Evolutionary conservation across 768 basidiomycete genomes (phyloP).

Genomic region (Panaeolus cyanescens): DNA sequence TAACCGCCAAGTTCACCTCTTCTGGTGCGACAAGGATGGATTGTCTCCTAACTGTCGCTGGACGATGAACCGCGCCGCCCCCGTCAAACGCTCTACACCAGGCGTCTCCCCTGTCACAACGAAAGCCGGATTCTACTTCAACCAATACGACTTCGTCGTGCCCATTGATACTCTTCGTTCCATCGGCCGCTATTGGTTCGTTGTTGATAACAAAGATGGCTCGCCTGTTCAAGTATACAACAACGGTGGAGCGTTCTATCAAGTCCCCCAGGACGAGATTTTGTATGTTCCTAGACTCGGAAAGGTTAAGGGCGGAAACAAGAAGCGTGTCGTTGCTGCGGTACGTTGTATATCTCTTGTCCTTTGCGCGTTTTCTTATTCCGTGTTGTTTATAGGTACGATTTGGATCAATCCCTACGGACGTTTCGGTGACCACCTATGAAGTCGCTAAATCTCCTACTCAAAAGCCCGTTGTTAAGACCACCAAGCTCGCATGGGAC

Average conservation of each 20-base stretch:
- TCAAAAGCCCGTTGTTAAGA: background rate
- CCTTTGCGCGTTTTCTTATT: background rate
- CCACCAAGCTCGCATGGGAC: background rate
- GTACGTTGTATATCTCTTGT: background rate
- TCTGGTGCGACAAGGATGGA: constrained; percentile 31
- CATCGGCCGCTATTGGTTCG: constrained; percentile 21
- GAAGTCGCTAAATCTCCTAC: background rate
- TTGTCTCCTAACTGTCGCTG: constrained; percentile 17
- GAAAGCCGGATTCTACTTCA: constrained; percentile 23
- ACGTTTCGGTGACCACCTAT: background rate
- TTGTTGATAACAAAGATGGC: constrained; percentile 21
- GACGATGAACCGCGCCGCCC: constrained; percentile 16
- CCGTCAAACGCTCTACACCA: constrained; percentile 16
- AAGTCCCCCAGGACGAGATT: constrained; percentile 30
- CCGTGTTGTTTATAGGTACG: background rate
- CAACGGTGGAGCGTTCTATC: constrained; percentile 34
- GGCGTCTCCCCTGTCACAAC: constrained; percentile 27
- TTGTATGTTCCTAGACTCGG: constrained; percentile 34
- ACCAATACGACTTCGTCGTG: constrained; percentile 8
- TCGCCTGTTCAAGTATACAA: constrained; percentile 25
- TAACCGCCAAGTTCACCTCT: background rate
- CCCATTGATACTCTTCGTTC: constrained; percentile 30
- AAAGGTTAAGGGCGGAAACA: background rate
- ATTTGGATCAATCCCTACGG: background rate
- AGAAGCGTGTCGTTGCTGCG: constrained; percentile 1